Evolutionary conservation across 768 basidiomycete genomes (phyloP).

Genomic region (Mycena kentingensis): DNA sequence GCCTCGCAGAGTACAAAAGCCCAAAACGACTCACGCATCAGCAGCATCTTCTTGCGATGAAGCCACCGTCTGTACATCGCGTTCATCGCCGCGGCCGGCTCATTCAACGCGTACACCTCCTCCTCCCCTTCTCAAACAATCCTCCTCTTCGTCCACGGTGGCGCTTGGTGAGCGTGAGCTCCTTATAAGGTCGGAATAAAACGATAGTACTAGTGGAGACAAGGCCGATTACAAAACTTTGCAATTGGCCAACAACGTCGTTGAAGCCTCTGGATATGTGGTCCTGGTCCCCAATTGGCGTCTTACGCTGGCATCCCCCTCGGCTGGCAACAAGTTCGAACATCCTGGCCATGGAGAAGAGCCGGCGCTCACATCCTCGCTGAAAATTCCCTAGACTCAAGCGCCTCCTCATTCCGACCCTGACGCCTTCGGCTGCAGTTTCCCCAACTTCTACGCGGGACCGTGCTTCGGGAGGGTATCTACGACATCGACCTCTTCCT

Average conservation of each 20-base stretch:
- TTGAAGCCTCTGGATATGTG: constrained; percentile 49
- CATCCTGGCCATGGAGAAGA: constrained; percentile 79
- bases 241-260: constrained; percentile 58
- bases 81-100: constrained; percentile 39
- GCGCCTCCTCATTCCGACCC: constrained; percentile 39
- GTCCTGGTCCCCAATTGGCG: constrained; percentile 81
- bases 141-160: constrained; percentile 78
- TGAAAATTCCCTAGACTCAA: constrained; percentile 63
- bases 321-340: constrained; percentile 40
- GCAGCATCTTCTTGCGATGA: too few relatives aligned
- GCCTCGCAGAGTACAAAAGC: too few relatives aligned
- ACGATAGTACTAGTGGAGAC: constrained; percentile 1
- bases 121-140: constrained; percentile 3
- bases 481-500: constrained; percentile 73
- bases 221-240: constrained; percentile 11
- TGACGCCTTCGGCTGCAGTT: constrained; percentile 48
- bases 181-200: background rate
- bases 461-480: constrained; percentile 75
- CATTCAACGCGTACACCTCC: constrained; percentile 61
- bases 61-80: constrained; percentile 35
- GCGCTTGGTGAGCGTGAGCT: constrained; percentile 78
- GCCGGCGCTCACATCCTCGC: constrained; percentile 81
- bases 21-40: too few relatives aligned
- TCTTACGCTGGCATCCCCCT: constrained; percentile 54
- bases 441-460: constrained; percentile 49